These are phyloP conservation scores for Trametes maxima DNA, from an alignment of 768 basidiomycete genomes.

Conservation along the genomic window DNA sequence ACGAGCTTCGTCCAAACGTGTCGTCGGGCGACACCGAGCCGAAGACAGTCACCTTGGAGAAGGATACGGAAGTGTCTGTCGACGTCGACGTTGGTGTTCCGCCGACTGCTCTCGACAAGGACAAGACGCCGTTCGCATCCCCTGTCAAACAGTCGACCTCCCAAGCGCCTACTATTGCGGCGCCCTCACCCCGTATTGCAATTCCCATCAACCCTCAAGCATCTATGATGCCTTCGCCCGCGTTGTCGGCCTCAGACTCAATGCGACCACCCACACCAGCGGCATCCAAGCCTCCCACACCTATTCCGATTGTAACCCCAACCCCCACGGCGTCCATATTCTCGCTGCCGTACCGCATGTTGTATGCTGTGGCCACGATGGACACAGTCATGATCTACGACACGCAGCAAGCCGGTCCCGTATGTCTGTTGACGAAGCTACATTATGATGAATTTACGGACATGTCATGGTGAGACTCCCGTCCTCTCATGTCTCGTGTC, in stretches of 20 bases:
- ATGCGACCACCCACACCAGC: conserved; percentile 64
- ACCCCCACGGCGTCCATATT: conserved; percentile 68
- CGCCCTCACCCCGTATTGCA: conserved; percentile 51
- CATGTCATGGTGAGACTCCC: conserved; percentile 77
- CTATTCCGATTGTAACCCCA: conserved; percentile 38
- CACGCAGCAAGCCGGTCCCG: conserved; percentile 91
- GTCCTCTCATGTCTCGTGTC: not conserved
- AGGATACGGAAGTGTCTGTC: conserved; percentile 61
- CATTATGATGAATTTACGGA: conserved; percentile 99
- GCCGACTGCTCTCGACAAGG: conserved; percentile 13
- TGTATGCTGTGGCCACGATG: conserved; percentile 96
- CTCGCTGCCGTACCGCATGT: conserved; percentile 88
- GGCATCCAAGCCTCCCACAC: conserved; percentile 56
- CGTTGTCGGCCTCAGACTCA: conserved; percentile 50
- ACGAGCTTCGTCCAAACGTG: conserved; percentile 78
- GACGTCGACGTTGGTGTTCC: conserved; percentile 50
- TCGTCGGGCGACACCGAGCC: conserved; percentile 42
- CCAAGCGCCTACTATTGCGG: conserved; percentile 36
- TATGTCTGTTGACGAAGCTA: conserved; percentile 89
- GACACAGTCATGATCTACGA: conserved; percentile 95
- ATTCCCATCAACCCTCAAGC: conserved; percentile 24
- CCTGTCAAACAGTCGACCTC: conserved; percentile 22
- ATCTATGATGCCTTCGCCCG: conserved; percentile 50
- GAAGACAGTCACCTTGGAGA: conserved; percentile 66
- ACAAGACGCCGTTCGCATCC: conserved; percentile 16